These are phyloP conservation scores for Tricholoma hemisulphureum DNA, from an alignment of 768 basidiomycete genomes.

Conservation along the genomic window DNA sequence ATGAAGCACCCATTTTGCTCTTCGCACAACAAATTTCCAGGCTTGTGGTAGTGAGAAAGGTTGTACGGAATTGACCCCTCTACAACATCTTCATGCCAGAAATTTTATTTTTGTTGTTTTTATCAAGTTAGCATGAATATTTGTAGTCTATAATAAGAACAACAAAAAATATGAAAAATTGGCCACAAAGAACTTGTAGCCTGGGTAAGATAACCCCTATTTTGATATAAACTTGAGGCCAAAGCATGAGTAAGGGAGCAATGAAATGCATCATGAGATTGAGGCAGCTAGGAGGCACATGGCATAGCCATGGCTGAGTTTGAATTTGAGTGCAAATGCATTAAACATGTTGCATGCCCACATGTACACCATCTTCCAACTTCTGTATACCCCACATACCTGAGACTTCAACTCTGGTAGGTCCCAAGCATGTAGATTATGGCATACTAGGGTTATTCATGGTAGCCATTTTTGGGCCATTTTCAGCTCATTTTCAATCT, in stretches of 20 bases:
- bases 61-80: neutral
- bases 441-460: no score
- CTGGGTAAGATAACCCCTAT: neutral
- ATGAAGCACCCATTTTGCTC: neutral
- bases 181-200: neutral
- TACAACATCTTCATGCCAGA: neutral
- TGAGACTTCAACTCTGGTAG: neutral
- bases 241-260: neutral
- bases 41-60: neutral
- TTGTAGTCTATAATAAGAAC: no score
- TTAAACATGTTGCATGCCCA: neutral
- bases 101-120: no score
- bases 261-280: neutral
- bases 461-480: no score
- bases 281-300: neutral
- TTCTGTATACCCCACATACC: neutral
- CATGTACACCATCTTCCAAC: neutral
- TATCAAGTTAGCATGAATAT: no score
- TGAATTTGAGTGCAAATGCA: neutral
- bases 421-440: neutral
- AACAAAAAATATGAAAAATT: neutral
- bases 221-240: neutral
- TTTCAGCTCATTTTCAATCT: no score
- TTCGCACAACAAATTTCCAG: neutral
- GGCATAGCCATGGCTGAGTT: neutral